Percentiles rank a stretch among this genome's conserved stretches.
Conservation (phyloP, 192 early-diverging fungal genomes). For the Podila epigama region DNA sequence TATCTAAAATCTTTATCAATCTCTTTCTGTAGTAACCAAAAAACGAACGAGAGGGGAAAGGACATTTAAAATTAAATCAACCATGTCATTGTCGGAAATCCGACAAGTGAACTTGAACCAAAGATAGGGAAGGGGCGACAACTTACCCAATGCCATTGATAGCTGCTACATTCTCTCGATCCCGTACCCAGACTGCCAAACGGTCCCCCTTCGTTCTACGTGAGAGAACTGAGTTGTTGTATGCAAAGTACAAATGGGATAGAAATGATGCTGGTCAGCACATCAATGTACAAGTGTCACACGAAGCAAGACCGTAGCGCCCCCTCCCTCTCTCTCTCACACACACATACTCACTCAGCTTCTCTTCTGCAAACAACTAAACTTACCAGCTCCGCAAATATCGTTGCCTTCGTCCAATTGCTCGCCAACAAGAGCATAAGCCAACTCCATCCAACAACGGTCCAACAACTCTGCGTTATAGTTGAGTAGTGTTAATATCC, state of each 20-base stretch:
- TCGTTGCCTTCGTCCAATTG: conserved; percentile 51
- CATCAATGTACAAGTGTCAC: background rate
- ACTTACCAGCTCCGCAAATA: conserved; percentile 53
- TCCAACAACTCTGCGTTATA: conserved; percentile 46
- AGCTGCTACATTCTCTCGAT: conserved; percentile 50
- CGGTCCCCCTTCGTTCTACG: conserved; percentile 49
- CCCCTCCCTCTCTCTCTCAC: too few species aligned
- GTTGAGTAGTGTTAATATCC: conserved; percentile 45
- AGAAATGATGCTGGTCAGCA: background rate
- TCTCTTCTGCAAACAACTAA: background rate
- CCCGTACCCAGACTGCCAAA: conserved; percentile 53
- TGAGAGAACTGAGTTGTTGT: conserved; percentile 36
- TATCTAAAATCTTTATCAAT: conserved; percentile 46
- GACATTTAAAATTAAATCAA: background rate
- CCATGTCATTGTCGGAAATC: too few species aligned
- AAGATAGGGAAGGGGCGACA: background rate
- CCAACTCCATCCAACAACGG: conserved; percentile 53
- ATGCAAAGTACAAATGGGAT: background rate
- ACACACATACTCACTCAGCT: background rate
- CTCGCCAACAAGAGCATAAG: conserved; percentile 52
- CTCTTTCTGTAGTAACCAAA: conserved; percentile 19
- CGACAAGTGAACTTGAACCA: background rate
- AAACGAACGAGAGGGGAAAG: background rate
- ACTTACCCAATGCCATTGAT: conserved; percentile 57
- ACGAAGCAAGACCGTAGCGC: too few species aligned